A percentile compares a stretch with the other conserved stretches of the same genome.
phyloP scores from a whole-genome alignment of 179 eudicot species.

The Nepenthes alata region DNA sequence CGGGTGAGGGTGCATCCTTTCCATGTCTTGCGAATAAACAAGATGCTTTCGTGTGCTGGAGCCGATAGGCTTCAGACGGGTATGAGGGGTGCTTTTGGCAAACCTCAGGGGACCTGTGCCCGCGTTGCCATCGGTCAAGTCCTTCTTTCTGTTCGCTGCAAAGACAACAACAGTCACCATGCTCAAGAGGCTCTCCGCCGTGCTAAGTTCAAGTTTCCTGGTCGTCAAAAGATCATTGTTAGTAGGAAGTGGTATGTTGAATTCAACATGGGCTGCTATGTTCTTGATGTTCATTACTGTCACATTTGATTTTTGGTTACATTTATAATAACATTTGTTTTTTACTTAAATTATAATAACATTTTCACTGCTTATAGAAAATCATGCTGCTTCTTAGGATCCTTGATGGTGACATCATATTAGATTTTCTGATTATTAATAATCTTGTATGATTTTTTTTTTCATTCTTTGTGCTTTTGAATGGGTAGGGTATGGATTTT shows the following conservation, averaged over 20 bases:
- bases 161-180: conserved; percentile 37
- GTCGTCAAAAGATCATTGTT: conserved; percentile 55
- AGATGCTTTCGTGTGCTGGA: conserved; percentile 61
- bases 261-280: not conserved
- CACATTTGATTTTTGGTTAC: too few species aligned
- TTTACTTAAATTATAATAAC: too few species aligned
- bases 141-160: conserved; percentile 52
- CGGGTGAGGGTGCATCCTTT: conserved; percentile 69
- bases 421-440: too few species aligned
- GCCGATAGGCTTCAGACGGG: conserved; percentile 69
- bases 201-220: conserved; percentile 63
- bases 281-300: not conserved
- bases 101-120: conserved; percentile 51
- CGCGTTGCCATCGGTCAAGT: conserved; percentile 61
- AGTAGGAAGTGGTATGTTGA: conserved; percentile 45
- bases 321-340: too few species aligned
- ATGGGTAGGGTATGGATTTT: too few species aligned
- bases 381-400: too few species aligned
- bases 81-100: conserved; percentile 62
- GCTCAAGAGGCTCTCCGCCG: conserved; percentile 61
- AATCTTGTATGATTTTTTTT: too few species aligned
- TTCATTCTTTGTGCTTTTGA: too few species aligned
- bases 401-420: too few species aligned
- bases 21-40: conserved; percentile 54
- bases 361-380: too few species aligned